Evolutionary conservation across 306 rosid species (phyloP), one percentile per base, ranked within the genome.

Genomic region (Myrica gale): DNA sequence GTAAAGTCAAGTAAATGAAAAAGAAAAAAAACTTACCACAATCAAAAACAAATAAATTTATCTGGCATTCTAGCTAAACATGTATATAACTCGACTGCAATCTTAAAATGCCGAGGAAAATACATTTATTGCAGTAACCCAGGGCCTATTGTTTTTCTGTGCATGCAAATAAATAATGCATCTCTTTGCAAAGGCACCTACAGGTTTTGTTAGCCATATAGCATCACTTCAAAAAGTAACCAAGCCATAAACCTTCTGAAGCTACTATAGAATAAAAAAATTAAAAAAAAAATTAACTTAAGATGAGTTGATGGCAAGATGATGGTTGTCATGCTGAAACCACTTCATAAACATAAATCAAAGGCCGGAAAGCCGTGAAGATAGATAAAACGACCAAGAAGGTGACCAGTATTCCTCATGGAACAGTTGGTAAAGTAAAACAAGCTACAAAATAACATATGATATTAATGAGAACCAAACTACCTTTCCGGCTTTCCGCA

Each of bases 401-500:
- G 57, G 23, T 60, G 19, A 48, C 37, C 46, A 68, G 61, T 19
- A 66, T 73, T 50, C 48, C 57, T 46, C 68, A 50, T 44, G 46
- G 41, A 69, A 32, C 13, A 47, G 52, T 10, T 47, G 52, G 26
- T 53, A 65, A 37, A 62, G 61, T 6, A 74, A 80, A 63, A 68
- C 5, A 70, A 63, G 53, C 47, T 17, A 0, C 48, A 65, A 37
- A 37, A 44, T 26, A 17, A 52, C 3, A 60, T 13, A 62, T 47
- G 48, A 74, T 32, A 5, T 56, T 55, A 19, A 77, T 9, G 46
- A 13, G 71, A 69, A 61, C 20, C 55, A 77, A 75, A 71, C 73
- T 87, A 95, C 99, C 97, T 88, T 79, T 91, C 97, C 0, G 99
- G 97, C 97, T 88, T 79, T 91, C 97, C 0, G 99, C 97, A 74